Evolutionary conservation across 768 basidiomycete genomes (phyloP).

Genomic region (Leucosporidium yakuticum): DNA sequence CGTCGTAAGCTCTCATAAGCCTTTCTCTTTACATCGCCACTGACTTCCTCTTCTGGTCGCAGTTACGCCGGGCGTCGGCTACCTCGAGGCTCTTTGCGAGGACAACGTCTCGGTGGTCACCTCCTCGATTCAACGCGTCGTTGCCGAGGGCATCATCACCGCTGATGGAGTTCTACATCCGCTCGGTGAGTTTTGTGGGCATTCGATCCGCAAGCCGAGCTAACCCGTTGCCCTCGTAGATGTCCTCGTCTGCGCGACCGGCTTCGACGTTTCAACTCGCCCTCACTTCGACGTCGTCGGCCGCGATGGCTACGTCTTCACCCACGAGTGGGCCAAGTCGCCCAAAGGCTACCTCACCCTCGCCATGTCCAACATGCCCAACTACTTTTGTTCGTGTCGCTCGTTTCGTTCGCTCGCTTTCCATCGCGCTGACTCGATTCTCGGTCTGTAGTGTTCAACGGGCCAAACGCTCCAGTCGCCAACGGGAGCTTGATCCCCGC

Average conservation of each 20-base stretch:
- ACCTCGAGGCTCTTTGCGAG: conserved; percentile 58
- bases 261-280: conserved; percentile 16
- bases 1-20: background rate
- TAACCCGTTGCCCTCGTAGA: background rate
- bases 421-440: background rate
- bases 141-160: conserved; percentile 54
- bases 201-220: background rate
- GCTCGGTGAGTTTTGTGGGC: no score
- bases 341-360: conserved; percentile 23
- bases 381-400: conserved; percentile 10
- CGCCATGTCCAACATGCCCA: conserved; percentile 19
- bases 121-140: conserved; percentile 50
- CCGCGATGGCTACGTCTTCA: conserved; percentile 16
- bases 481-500: conserved; percentile 19
- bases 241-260: conserved; percentile 4
- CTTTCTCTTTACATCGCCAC: background rate
- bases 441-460: background rate
- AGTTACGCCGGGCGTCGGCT: conserved; percentile 58
- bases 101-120: conserved; percentile 48
- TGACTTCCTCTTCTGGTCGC: background rate
- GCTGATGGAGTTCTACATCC: conserved; percentile 47
- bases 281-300: conserved; percentile 17
- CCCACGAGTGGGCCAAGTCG: conserved; percentile 16
- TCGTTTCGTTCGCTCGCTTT: background rate
- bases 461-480: conserved; percentile 1